Base-by-base conservation (phyloP, 2,329 filamentous ascomycete genomes). In the Aureobasidium sp. region DNA sequence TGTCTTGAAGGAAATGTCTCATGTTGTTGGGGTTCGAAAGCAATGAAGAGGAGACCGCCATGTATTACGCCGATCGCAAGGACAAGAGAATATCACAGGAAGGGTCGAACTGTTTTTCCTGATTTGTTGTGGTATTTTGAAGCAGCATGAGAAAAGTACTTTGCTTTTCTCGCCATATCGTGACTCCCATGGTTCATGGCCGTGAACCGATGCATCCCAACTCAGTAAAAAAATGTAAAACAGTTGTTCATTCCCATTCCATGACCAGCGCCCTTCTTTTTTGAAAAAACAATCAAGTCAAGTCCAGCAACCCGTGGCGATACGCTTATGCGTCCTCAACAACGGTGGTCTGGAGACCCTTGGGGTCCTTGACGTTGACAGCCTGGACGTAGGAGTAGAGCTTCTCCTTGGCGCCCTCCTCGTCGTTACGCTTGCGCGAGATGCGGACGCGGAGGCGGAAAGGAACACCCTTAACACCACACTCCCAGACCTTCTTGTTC, bases 401-500 rank as follows among this genome's bases (percentile, higher is more conserved):
- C 87, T 95, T 96, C 87, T 99, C 91, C 86, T 96, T 96, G 79
- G 95, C 94, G 75, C 90, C 91, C 84, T 99, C 94, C 86, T 97
- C 94, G 81, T 99, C 94, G 84, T 99, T 99, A 87, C 94, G 91
- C 88, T 96, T 95, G 82, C 94, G 91, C 77, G 92, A 96, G 83
- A 99, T 97, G 82, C 95, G 92, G 77, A 99, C 87, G 76, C 94
- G 93, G 74, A 99, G 85, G 81, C 95, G 89, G 89, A 88, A 97
- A 72, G 93, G 91, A 71, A 97, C 92, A 76, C 94, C 95, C 90
- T 97, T 99, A 85, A 99, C 87, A 80, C 94, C 94, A 77, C 88
- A 84, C 83, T 99, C 94, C 94, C 94, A 99, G 79, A 99, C 93
- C 87, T 99, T 97, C 90, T 99, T 99, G 89, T 99, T 99, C 76